Evolutionary conservation across 805 yeast species (phyloP), one percentile per base, ranked within the genome.

Genomic region (Hanseniaspora pseudoguilliermondii): DNA sequence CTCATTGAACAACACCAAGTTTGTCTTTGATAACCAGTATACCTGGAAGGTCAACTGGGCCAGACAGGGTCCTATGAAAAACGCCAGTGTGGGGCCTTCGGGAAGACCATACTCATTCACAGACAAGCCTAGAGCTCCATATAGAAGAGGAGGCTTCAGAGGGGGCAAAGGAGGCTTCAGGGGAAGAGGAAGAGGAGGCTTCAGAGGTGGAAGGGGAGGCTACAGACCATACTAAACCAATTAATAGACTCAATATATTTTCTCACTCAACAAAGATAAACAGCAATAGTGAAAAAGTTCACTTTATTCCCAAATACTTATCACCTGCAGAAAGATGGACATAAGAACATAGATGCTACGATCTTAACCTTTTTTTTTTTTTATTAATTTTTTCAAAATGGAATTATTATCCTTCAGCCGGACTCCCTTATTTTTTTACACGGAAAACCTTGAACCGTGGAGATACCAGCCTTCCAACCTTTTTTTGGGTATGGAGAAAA

Each of bases 41-140:
- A 76, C 75, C 4, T 68, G 80, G 58, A 72, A 69, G 25, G 80
- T 80, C 32, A 80, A 79, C 66, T 69, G 76, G 67, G 84, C 84
- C 9, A 74, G 75, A 61, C 76, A 80, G 16, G 77, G 77, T 59
- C 82, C 83, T 23, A 11, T 53, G 21, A 53, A 59, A 27, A 44
- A 53, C 49, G 49, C 49, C 35, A 55, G 61, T 20, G 48, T 47
- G 6, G 53, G 56, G 3, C 48, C 55, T 41, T 56, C 51, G 1
- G 52, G 57, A 23, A 46, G 53, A 47, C 54, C 59, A 11, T 43
- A 43, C 41, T 47, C 57, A 2, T 53, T 43, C 32, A 47, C 52
- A 32, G 52, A 47, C 40, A 54, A 21, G 10, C 18, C 32, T 18
- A 46, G 38, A 16, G 36, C 16, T 15, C n/a, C 29, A 5, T 10